Base-by-base conservation (phyloP, 1,284 basidiomycete genomes). In the Gyrodon tennesseensis region DNA sequence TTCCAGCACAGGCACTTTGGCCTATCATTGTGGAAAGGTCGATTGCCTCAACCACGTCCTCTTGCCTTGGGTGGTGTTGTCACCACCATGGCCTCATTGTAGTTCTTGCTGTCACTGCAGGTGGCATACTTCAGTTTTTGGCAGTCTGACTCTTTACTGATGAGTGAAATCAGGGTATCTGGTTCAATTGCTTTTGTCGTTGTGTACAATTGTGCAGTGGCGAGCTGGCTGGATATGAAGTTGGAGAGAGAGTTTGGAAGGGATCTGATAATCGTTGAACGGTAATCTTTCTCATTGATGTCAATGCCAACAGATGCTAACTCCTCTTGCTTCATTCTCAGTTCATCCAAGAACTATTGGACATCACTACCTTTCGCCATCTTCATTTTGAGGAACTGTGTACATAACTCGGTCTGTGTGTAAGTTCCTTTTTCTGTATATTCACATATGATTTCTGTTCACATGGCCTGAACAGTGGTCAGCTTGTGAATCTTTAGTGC, bases 31-130 rank as follows among this genome's bases (percentile, higher is more conserved):
- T 21, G 9, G 3, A 4, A 6, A 44, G 23, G 43, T 11, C 2
- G 1, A 11, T 9, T 15, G 3, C 2, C 23, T 11, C 13, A 2
- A 13, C 34, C 34, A 34, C 9, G 16, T 48, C 46, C 46, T 25
- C 25, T 48, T 16, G 7, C 15, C 15, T 27, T 27, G 7, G 25
- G n/a, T 49, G 48, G 27, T 29, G 11, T 5, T 0, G 9, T 11
- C 4, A 49, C 5, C 0, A 11, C 48, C 48, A 49, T 49, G 1
- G 18, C 48, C 16, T 49, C 11, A 16, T 49, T 18, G 0, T 6
- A 4, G 7, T 49, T 27, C 5, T 49, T 27, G 3, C 7, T 1
- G 0, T 29, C 16, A 8, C 15, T 49, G 5, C 25, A 7, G 6
- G 9, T 19, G 27, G 27, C 11, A 12, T 11, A 12, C 29, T 49